Conservation (phyloP, 73 alveolate species). For the Paramecium sexaurelia region DNA sequence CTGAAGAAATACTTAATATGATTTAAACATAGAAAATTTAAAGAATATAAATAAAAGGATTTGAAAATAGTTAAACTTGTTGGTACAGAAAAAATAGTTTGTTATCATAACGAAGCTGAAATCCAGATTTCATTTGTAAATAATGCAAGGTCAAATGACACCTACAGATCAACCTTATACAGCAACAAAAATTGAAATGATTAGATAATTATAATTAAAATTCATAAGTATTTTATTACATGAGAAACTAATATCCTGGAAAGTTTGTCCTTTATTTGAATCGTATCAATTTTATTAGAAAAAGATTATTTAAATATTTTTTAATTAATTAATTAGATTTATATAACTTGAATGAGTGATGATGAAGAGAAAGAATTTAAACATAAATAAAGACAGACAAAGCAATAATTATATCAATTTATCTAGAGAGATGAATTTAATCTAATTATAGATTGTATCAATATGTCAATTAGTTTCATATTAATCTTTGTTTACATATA, state of each 20-base stretch:
- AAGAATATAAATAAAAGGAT: background rate
- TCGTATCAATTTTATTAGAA: background rate
- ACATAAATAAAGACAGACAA: background rate
- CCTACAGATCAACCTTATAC: conserved; percentile 52
- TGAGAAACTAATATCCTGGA: too few relatives aligned
- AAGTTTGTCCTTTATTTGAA: too few relatives aligned
- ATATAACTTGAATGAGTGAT: background rate
- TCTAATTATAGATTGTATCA: background rate
- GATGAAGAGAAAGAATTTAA: conserved; percentile 23
- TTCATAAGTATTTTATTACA: too few relatives aligned
- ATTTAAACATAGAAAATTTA: background rate
- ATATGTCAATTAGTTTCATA: background rate
- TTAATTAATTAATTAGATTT: background rate
- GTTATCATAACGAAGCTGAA: background rate
- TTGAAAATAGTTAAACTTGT: background rate
- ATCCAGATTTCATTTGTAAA: background rate
- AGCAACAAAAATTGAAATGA: background rate
- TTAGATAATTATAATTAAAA: background rate
- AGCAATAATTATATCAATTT: background rate
- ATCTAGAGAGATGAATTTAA: background rate
- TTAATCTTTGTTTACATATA: conserved; percentile 1
- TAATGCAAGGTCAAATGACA: conserved; percentile 52
- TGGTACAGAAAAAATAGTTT: background rate
- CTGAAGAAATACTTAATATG: conserved; percentile 41
- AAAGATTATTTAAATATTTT: background rate